These are phyloP conservation scores for Polygonum aviculare DNA, from an alignment of 148 eudicot species.

Conservation along the genomic window DNA sequence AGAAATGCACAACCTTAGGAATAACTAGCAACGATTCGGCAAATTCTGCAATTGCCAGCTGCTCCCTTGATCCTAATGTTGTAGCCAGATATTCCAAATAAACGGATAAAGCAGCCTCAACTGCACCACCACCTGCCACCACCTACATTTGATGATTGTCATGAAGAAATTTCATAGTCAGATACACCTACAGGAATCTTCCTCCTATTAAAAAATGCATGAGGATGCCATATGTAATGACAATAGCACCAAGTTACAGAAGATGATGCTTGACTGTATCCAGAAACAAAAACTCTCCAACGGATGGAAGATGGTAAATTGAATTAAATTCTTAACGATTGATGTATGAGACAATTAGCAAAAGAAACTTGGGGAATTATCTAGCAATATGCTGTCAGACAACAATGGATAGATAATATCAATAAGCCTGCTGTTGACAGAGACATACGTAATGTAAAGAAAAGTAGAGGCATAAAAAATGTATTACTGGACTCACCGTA, in stretches of 20 bases:
- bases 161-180: background rate
- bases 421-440: background rate
- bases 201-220: background rate
- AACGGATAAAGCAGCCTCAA: constrained; percentile 89
- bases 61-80: constrained; percentile 93
- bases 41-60: constrained; percentile 92
- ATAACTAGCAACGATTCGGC: constrained; percentile 87
- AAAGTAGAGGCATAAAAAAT: background rate
- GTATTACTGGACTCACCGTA: constrained; percentile 33
- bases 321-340: background rate
- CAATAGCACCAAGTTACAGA: background rate
- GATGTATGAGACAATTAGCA: background rate
- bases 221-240: background rate
- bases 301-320: background rate
- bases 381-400: background rate
- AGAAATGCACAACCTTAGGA: constrained; percentile 54
- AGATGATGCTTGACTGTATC: background rate
- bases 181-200: background rate
- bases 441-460: background rate
- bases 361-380: background rate
- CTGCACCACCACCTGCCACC: constrained; percentile 99
- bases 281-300: background rate
- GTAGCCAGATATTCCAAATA: constrained; percentile 91
- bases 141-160: constrained; percentile 41
- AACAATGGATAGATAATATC: background rate